phyloP scores from a whole-genome alignment of 192 early-diverging fungal species.

The Podochytrium sp. region DNA sequence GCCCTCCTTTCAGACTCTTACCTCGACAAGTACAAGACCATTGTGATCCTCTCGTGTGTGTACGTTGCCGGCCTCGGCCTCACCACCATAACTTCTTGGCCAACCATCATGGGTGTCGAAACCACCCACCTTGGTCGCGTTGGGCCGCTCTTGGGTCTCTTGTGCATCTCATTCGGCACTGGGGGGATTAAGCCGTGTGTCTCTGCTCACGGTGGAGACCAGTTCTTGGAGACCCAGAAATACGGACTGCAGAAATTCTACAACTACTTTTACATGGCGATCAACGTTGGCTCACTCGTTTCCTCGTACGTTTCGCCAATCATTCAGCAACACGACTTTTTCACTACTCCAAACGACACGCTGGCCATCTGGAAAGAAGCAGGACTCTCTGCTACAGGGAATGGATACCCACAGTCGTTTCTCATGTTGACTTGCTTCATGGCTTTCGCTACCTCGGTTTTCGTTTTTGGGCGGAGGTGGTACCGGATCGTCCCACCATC shows the following conservation, averaged over 20 bases:
- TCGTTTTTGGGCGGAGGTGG: constrained; percentile 53
- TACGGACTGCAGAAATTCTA: constrained; percentile 57
- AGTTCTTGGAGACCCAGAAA: constrained; percentile 56
- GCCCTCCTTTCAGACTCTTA: constrained; percentile 66
- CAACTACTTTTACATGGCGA: constrained; percentile 53
- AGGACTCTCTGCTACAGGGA: background rate
- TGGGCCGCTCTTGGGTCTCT: constrained; percentile 35
- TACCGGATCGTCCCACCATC: constrained; percentile 71
- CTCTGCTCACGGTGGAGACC: constrained; percentile 60
- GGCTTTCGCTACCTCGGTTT: constrained; percentile 44
- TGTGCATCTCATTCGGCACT: constrained; percentile 62
- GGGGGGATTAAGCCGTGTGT: constrained; percentile 73
- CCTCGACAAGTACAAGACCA: constrained; percentile 66
- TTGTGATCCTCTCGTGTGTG: constrained; percentile 45
- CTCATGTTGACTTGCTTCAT: constrained; percentile 51
- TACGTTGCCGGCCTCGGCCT: constrained; percentile 56
- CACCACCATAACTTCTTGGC: constrained; percentile 53
- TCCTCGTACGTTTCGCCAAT: constrained; percentile 55
- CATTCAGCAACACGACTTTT: constrained; percentile 39
- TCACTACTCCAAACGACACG: constrained; percentile 24
- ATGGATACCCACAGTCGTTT: constrained; percentile 58
- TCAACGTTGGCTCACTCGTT: constrained; percentile 63
- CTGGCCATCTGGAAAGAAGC: background rate
- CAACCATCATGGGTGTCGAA: constrained; percentile 40
- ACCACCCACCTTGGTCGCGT: constrained; percentile 17